A percentile compares a stretch with the other conserved stretches of the same genome.
These are phyloP conservation scores for Ormosia emarginata DNA, from an alignment of 306 rosid genomes.

Conservation along the genomic window DNA sequence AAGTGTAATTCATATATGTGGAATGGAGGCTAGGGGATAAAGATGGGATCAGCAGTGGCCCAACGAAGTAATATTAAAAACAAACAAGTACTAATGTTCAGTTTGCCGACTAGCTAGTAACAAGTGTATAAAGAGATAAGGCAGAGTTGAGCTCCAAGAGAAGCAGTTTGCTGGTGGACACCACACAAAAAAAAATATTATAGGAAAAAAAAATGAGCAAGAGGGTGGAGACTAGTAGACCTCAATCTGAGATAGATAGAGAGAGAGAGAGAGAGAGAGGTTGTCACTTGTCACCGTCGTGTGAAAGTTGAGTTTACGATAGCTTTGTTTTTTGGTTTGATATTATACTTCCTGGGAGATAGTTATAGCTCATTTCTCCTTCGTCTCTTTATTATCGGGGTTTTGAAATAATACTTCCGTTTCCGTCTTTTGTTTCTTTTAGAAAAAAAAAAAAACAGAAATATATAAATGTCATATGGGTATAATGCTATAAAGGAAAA, in stretches of 20 bases:
- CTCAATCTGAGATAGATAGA: background rate
- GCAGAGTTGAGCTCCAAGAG: constrained; percentile 22
- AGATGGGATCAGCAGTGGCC: constrained; percentile 22
- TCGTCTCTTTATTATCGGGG: too few relatives aligned
- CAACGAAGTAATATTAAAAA: background rate
- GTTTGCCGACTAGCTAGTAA: background rate
- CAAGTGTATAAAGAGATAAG: constrained; percentile 49
- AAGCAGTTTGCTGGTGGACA: constrained; percentile 29
- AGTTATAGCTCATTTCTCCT: too few relatives aligned
- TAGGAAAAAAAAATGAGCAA: background rate
- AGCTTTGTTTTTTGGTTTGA: background rate
- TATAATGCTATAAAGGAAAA: too few relatives aligned
- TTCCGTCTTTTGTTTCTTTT: too few relatives aligned
- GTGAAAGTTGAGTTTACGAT: constrained; percentile 26
- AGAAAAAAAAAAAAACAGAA: too few relatives aligned
- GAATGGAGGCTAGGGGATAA: background rate
- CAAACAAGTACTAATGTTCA: background rate
- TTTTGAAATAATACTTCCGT: too few relatives aligned
- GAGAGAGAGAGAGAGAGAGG: constrained; percentile 6
- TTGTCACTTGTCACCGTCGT: constrained; percentile 14
- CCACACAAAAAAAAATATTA: constrained; percentile 23
- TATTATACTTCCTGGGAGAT: too few relatives aligned
- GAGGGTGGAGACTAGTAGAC: constrained; percentile 15
- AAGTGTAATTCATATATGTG: background rate
- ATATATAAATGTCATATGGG: too few relatives aligned